Evolutionary conservation across 306 rosid genomes (phyloP), one percentile per base, ranked within the genome.

Genomic region (Echinosophora koreensis): DNA sequence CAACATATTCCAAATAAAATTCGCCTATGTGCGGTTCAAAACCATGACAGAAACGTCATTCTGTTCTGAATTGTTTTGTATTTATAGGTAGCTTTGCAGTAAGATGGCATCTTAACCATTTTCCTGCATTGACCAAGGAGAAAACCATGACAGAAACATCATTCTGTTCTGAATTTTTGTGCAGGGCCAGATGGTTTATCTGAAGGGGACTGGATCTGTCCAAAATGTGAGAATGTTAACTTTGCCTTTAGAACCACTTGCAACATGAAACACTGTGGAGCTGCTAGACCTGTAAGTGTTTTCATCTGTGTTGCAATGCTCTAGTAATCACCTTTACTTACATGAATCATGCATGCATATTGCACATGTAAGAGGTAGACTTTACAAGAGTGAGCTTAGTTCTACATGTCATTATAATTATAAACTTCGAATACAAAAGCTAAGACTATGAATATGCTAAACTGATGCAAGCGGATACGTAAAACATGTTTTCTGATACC

Each of bases 221-320:
- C 85, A 11, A 83, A 74, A 51, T 86, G 90, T 51, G 80, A 77
- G 11, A 85, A 87, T 82, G 84, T 85, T 30, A 87, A 87, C 87
- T 87, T 84, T 66, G 84, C 91, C 46, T 87, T 87, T 6, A 85
- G 91, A 87, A 82, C 80, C 39, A 76, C 62, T 50, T 87, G 91
- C 86, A 87, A 87, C 84, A 85, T 84, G 71, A 85, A 87, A 79
- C 81, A 82, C 15, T 87, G 91, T 8, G 87, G 91, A 69, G 84
- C 84, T 69, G 59, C 80, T 44, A 82, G 75, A 74, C 89, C 91
- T 54, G 90, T 87, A 73, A 82, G 90, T 71, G 11, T 60, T 80
- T 60, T 51, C 18, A 44, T 63, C 50, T 76, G 12, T 69, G 37
- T 64, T 46, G 42, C 27, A 37, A 6, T 66, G 15, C 68, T 63